These are phyloP conservation scores for Mycena epipterygia DNA, from an alignment of 768 basidiomycete genomes.

Conservation along the genomic window DNA sequence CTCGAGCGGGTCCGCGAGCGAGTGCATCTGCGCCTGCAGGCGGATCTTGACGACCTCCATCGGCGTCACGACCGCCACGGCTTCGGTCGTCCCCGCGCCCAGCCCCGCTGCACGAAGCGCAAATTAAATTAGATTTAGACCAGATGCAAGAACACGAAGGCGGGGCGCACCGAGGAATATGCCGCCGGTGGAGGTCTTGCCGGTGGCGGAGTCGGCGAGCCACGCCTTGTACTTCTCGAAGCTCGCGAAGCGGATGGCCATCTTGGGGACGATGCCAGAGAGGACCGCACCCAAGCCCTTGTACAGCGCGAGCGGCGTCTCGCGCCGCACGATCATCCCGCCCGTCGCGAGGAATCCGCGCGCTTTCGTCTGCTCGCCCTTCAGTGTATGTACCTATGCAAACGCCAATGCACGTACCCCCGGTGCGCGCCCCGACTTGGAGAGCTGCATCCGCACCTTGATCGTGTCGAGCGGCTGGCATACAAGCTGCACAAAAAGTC, in stretches of 20 bases:
- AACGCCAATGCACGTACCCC: slow-evolving; percentile 74
- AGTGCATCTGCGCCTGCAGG: slow-evolving; percentile 97
- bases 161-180: slow-evolving; percentile 77
- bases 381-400: neutral
- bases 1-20: slow-evolving; percentile 95
- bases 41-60: slow-evolving; percentile 99
- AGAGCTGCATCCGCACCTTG: slow-evolving; percentile 99
- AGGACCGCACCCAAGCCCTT: slow-evolving; percentile 98
- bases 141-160: too few relatives aligned
- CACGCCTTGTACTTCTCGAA: slow-evolving; percentile 95
- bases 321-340: slow-evolving; percentile 85
- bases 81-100: slow-evolving; percentile 96
- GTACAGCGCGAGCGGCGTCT: slow-evolving; percentile 96
- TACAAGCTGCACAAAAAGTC: slow-evolving; percentile 60
- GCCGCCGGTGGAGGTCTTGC: slow-evolving; percentile 80
- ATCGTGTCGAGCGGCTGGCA: slow-evolving; percentile 99
- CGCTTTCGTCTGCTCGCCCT: slow-evolving; percentile 80
- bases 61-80: slow-evolving; percentile 93
- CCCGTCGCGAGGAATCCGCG: slow-evolving; percentile 96
- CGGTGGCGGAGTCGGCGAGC: slow-evolving; percentile 82
- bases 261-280: slow-evolving; percentile 98
- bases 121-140: too few relatives aligned
- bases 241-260: slow-evolving; percentile 98
- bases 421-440: slow-evolving; percentile 78
- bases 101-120: slow-evolving; percentile 68